Conservation (phyloP, 1,284 basidiomycete species). For the Sanghuangporus baumii region DNA sequence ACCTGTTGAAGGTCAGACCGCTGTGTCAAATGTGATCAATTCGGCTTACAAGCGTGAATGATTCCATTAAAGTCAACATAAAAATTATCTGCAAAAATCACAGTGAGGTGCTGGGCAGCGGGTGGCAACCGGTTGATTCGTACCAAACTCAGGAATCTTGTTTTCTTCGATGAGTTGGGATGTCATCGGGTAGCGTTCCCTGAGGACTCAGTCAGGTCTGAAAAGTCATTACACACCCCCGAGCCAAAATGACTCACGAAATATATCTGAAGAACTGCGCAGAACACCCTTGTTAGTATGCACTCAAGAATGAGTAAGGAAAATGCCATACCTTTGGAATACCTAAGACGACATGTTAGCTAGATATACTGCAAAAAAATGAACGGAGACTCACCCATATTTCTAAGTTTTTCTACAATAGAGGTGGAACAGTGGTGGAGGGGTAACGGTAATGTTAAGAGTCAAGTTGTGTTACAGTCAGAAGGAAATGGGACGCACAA, state of each 20-base stretch:
- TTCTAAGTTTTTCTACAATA: neutral
- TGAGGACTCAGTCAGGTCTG: conserved; percentile 28
- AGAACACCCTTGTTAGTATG: neutral
- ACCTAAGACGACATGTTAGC: conserved; percentile 10
- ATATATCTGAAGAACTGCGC: conserved; percentile 78
- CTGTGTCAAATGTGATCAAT: neutral
- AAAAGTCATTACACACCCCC: neutral
- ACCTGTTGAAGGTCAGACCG: conserved; percentile 36
- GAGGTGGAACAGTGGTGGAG: neutral
- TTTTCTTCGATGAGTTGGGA: conserved; percentile 97
- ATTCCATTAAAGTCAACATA: conserved; percentile 99
- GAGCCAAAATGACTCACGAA: conserved; percentile 46
- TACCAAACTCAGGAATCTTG: conserved; percentile 92
- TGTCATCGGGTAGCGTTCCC: conserved; percentile 96
- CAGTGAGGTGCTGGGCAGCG: neutral
- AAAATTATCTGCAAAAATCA: conserved; percentile 58
- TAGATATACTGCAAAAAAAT: neutral
- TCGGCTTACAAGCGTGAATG: conserved; percentile 85
- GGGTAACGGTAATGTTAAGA: neutral
- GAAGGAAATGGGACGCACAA: no score
- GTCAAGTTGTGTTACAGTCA: neutral
- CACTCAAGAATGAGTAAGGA: conserved; percentile 1
- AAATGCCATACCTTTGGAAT: conserved; percentile 24
- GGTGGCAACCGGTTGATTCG: conserved; percentile 18
- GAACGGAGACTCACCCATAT: neutral